phyloP scores from a whole-genome alignment of 805 yeast genomes.

The Sungouiozyma intestinalis region DNA sequence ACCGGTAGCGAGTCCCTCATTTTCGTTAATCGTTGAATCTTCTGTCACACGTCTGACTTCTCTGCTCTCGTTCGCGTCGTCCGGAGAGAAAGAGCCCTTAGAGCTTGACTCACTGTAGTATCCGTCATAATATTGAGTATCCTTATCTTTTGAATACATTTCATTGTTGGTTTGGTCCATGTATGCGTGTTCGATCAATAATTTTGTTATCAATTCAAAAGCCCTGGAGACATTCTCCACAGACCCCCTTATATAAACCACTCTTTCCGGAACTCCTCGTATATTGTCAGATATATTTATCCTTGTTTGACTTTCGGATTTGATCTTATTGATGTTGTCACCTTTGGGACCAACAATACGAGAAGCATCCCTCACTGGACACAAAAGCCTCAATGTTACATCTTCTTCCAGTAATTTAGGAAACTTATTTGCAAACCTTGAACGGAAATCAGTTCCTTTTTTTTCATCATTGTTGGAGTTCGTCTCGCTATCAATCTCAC shows the following conservation, averaged over 20 bases:
- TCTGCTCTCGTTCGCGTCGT: too few relatives aligned
- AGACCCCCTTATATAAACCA: conserved; percentile 62
- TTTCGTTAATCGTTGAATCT: too few relatives aligned
- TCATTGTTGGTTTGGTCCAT: conserved; percentile 27
- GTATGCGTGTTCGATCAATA: conserved; percentile 38
- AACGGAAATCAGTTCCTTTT: conserved; percentile 2
- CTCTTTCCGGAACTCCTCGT: conserved; percentile 62
- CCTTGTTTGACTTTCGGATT: conserved; percentile 52
- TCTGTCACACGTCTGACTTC: too few relatives aligned
- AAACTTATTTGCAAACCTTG: not conserved
- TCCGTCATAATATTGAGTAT: not conserved
- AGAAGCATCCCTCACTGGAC: conserved; percentile 67
- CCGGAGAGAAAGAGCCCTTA: too few relatives aligned
- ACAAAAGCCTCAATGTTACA: conserved; percentile 62
- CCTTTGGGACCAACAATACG: conserved; percentile 72
- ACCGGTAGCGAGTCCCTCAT: not conserved
- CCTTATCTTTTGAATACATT: not conserved
- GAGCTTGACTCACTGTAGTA: not conserved
- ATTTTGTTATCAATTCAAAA: conserved; percentile 60
- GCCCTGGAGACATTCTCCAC: conserved; percentile 75
- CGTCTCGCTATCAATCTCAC: conserved; percentile 5
- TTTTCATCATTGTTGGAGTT: conserved; percentile 2
- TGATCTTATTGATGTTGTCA: conserved; percentile 55
- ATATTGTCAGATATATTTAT: conserved; percentile 65
- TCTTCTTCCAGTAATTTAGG: conserved; percentile 30